Base-by-base conservation (phyloP, 176 grass and related monocot genomes). In the Panicum miliaceum region DNA sequence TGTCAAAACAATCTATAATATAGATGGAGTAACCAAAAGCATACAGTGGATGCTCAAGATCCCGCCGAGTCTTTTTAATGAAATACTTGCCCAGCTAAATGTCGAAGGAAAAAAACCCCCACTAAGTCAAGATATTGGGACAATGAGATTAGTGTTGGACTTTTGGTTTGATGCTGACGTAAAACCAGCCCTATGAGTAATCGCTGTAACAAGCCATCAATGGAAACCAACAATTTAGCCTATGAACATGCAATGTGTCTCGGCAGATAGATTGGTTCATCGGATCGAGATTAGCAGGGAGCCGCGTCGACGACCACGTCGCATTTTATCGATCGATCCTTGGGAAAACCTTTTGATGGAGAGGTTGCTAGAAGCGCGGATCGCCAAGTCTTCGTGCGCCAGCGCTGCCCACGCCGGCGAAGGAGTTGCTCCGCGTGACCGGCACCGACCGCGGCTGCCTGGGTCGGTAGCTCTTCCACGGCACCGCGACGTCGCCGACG, bases 401-500 rank as follows among this genome's bases (percentile, higher is more conserved):
- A 20, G 41, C 63, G 65, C 38, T 64, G 47, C 57, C 84, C 10
- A 85, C 45, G 54, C 79, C 71, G 42, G 81, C 80, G 62, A 86
- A 89, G 38, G 90, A 92, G 68, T 76, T 89, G 80, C 80, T 89
- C 46, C 84, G 47, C 20, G 91, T 90, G 7, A 92, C 76, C 2
- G 91, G 91, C 64, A 92, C 37, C 6, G 91, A 92, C 58, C 81
- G 48, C 5, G 87, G 84, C 59, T 84, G 88, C 91, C 91, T 87
- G 12, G 77, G 77, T 66, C 81, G 66, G 73, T 87, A 87, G 78
- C 65, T 60, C 91, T 76, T 84, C 32, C 73, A 78, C 75, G 54
- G 35, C 65, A 77, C 29, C 60, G 8, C 54, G 4, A 4, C 32
- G 6, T 27, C 69, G 4, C 20, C 48, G 26, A 3, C 62, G 38